Percentiles rank a stretch among this genome's conserved stretches.
Evolutionary conservation across 768 basidiomycete genomes (phyloP).

Genomic region (Suillus placidus): DNA sequence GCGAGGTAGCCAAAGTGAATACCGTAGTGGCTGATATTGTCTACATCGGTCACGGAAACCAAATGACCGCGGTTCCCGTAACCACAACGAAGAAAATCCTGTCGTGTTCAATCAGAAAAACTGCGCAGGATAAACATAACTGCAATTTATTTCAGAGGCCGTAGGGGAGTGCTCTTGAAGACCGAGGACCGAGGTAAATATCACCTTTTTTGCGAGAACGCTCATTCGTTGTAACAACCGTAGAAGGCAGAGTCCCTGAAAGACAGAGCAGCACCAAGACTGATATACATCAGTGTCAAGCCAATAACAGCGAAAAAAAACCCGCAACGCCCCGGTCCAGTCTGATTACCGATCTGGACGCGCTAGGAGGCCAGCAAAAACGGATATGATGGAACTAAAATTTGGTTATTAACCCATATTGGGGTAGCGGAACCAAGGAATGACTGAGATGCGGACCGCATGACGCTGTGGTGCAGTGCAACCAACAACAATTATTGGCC

Average conservation of each 20-base stretch:
- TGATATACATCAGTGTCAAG: not conserved
- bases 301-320: not conserved
- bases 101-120: conserved; percentile 8
- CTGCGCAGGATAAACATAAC: conserved; percentile 3
- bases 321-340: not conserved
- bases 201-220: not conserved
- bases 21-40: not conserved
- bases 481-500: not conserved
- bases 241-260: not conserved
- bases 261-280: not conserved
- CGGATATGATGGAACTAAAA: not conserved
- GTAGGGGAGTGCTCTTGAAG: conserved; percentile 3
- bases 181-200: conserved; percentile 1
- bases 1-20: conserved; percentile 6
- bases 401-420: not conserved
- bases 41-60: not conserved
- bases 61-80: not conserved
- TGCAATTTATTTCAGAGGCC: not conserved
- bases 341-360: not conserved
- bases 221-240: not conserved
- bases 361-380: not conserved
- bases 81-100: not conserved
- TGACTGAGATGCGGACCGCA: not conserved
- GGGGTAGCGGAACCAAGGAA: not conserved
- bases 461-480: not conserved